Base-by-base conservation (phyloP, 768 basidiomycete genomes). In the Collybiopsis confluens region DNA sequence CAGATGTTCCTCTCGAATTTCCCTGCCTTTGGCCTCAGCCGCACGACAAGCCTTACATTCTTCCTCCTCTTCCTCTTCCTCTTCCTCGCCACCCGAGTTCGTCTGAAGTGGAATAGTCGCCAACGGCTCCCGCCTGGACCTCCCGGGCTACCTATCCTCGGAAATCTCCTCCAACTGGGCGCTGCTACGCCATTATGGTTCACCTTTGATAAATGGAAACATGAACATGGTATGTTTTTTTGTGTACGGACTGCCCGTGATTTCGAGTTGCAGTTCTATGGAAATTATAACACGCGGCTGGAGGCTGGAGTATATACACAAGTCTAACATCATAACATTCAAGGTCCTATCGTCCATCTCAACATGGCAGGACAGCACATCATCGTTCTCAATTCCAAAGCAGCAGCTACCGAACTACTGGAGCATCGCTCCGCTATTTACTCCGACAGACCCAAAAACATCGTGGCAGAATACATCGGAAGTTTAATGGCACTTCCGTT, bases 41-140 rank as follows among this genome's bases (percentile, higher is more conserved):
- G 6, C 6, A 33, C 13, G 30, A 5, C 13, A 33, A 6, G 13
- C 13, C 6, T 33, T 33, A 6, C 13, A 33, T 5, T 33, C 30
- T 33, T 33, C 5, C 13, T 33, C 6, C 6, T 13, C 5, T 33
- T 33, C 5, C 30, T 33, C 30, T 33, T 33, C 30, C 6, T 33
- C 30, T 5, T 33, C 13, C 30, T 33, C 30, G 30, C 30, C 13
- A 5, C 13, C 5, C 30, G 13, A 13, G 13, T 13, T 6, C 30
- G 5, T 6, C 13, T 13, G 13, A 33, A 33, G 13, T 33, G 30
- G 30, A 33, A 33, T 13, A 33, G 30, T 6, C 5, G 30, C n/a
- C n/a, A 47, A 48, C 54, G 61, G 9, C 55, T 70, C 1, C 66
- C 66, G 30, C 69, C 69, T 1, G 70, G 70, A 9, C 70, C 72